Percentiles rank a stretch among this genome's conserved stretches.
Evolutionary conservation across 2,329 filamentous ascomycete genomes (phyloP).

Genomic region (Fusarium cyanostomum): DNA sequence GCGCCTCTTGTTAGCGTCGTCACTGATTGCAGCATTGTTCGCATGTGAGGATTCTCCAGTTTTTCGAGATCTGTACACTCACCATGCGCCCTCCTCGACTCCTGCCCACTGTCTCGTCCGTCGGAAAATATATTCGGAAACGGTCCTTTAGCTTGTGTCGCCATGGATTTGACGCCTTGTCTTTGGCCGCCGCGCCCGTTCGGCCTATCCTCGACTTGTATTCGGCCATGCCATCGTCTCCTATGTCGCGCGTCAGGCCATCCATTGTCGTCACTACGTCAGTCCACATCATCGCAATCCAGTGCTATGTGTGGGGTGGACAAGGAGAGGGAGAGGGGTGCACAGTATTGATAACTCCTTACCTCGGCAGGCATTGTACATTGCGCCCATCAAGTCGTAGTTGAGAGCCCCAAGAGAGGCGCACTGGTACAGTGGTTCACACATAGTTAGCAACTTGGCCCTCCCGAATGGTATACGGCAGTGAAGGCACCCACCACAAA

Average conservation of each 20-base stretch:
- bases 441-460: slow-evolving; percentile 29
- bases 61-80: slow-evolving; percentile 34
- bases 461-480: slow-evolving; percentile 20
- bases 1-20: slow-evolving; percentile 38
- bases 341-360: slow-evolving; percentile 31
- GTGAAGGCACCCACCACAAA: slow-evolving; percentile 66
- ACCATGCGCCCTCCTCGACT: slow-evolving; percentile 72
- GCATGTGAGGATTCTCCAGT: slow-evolving; percentile 30
- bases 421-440: slow-evolving; percentile 57
- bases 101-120: slow-evolving; percentile 69
- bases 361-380: slow-evolving; percentile 67
- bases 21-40: slow-evolving; percentile 24
- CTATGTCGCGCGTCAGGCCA: slow-evolving; percentile 34
- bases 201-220: slow-evolving; percentile 52
- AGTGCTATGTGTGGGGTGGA: slow-evolving; percentile 25
- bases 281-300: slow-evolving; percentile 23
- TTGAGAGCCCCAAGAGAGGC: slow-evolving; percentile 85
- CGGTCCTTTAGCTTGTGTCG: slow-evolving; percentile 52
- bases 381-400: slow-evolving; percentile 67
- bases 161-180: slow-evolving; percentile 33
- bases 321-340: slow-evolving; percentile 8
- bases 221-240: slow-evolving; percentile 56
- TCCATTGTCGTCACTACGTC: slow-evolving; percentile 20
- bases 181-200: slow-evolving; percentile 37
- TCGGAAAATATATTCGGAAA: slow-evolving; percentile 85